Evolutionary conservation across 2,329 filamentous ascomycete species (phyloP), one percentile per base, ranked within the genome.

Genomic region (Aspergillus texensis): DNA sequence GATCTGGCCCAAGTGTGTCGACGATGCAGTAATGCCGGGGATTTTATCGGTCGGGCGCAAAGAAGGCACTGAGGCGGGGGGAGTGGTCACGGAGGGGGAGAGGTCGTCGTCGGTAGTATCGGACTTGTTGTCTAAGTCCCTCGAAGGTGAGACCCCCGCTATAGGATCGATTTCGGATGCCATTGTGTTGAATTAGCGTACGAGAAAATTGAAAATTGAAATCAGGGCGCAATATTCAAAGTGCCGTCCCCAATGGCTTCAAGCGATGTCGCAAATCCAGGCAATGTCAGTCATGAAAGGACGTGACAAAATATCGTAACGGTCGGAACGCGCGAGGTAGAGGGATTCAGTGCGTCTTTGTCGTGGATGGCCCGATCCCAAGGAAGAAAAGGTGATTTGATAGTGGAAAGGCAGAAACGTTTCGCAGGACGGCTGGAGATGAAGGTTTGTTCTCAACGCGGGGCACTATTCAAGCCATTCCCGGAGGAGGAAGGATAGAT

Each of bases 1-100:
- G 72, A 97, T 81, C 62, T 91, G 86, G 46, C 93, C 93, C 4
- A 94, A 82, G 46, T 92, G 89, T 32, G 91, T 95, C n/a, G 93
- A 97, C n/a, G 89, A 93, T 8, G 90, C 81, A 61, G 87, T 92
- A 88, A 96, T 93, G 62, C 71, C 67, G 6, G 67, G 62, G 2
- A 65, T n/a, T 32, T 66, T 56, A 61, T 77, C 70, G 16, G 67
- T 66, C 11, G 72, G 66, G 8, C 71, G 71, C 14, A 76, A 65
- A 26, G 75, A 66, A 16, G 75, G 73, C 19, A 71, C 64, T 10
- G 72, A 71, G n/a, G 67, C 46, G 53, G 69, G 62, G 74, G 60
- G 80, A 82, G 67, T 83, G 80, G 24, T 62, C 26, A 59, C 28
- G 21, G 67, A 58, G n/a, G 68, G 60, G 1, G 68, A 68, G 36